These are phyloP conservation scores for Bondarzewia mesenterica DNA, from an alignment of 1,284 basidiomycete species.

Conservation along the genomic window DNA sequence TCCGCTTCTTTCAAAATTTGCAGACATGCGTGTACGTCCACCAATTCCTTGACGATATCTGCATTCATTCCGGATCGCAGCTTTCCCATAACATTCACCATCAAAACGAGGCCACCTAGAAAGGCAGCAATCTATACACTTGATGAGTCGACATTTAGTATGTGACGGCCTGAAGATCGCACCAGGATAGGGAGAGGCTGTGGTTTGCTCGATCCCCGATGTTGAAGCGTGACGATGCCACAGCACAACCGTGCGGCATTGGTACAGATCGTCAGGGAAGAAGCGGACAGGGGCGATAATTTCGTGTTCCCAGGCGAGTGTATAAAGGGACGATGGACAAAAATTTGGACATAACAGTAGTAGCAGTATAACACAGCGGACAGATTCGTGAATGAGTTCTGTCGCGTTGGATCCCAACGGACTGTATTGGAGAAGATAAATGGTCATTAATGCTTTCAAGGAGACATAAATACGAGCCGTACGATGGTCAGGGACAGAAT, in stretches of 20 bases:
- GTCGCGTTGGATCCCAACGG: conserved; percentile 47
- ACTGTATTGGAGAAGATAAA: conserved; percentile 20
- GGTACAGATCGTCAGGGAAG: conserved; percentile 57
- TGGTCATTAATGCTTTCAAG: background rate
- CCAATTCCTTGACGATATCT: background rate
- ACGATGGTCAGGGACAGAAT: conserved; percentile 35
- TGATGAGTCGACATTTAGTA: no score
- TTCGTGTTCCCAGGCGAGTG: conserved; percentile 36
- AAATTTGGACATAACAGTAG: conserved; percentile 50
- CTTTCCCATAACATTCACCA: background rate
- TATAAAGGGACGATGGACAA: conserved; percentile 60
- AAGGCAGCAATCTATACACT: no score
- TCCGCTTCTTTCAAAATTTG: background rate
- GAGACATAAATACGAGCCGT: conserved; percentile 10
- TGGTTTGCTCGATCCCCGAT: no score
- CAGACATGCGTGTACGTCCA: background rate
- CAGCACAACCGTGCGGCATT: conserved; percentile 52
- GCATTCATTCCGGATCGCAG: background rate
- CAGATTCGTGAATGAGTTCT: conserved; percentile 42
- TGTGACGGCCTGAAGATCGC: no score
- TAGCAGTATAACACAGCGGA: conserved; percentile 44
- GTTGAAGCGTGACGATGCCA: conserved; percentile 41
- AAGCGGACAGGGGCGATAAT: conserved; percentile 35
- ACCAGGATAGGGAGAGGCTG: no score
- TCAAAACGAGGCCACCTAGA: no score